A percentile compares a stretch with the other conserved stretches of the same genome.
phyloP scores from a whole-genome alignment of 192 early-diverging fungal genomes.

The Coemansia sp. region DNA sequence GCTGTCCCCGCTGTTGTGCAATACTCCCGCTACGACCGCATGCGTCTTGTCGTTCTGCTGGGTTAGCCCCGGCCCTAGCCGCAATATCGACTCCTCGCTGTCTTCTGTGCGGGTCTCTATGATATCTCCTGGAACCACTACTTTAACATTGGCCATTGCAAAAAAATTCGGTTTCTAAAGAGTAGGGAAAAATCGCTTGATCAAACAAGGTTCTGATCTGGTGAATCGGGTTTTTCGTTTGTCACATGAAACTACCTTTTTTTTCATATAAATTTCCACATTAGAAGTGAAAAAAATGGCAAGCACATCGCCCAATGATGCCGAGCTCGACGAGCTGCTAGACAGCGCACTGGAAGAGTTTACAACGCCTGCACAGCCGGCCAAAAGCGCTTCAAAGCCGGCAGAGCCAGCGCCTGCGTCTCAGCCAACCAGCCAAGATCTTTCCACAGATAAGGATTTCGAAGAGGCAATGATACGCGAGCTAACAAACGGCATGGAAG shows the following conservation, averaged over 20 bases:
- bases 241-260: too few species aligned
- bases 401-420: conserved; percentile 11
- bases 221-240: too few species aligned
- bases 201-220: too few species aligned
- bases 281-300: conserved; percentile 23
- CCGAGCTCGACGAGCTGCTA: conserved; percentile 66
- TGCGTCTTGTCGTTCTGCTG: conserved; percentile 63
- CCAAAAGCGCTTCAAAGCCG: conserved; percentile 45
- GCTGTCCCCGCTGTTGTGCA: conserved; percentile 55
- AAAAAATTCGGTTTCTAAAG: background rate
- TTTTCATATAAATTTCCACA: too few species aligned
- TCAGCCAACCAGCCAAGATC: background rate
- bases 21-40: conserved; percentile 72
- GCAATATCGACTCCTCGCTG: conserved; percentile 43
- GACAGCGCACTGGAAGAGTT: conserved; percentile 82
- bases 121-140: conserved; percentile 43
- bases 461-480: conserved; percentile 75
- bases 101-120: conserved; percentile 27
- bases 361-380: conserved; percentile 31
- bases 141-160: conserved; percentile 24
- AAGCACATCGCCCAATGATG: conserved; percentile 52
- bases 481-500: conserved; percentile 78
- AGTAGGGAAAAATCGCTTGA: background rate
- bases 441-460: conserved; percentile 14
- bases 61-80: conserved; percentile 78